Evolutionary conservation across 352 stramenopile species (phyloP).

Genomic region (Blastocystis sp.): DNA sequence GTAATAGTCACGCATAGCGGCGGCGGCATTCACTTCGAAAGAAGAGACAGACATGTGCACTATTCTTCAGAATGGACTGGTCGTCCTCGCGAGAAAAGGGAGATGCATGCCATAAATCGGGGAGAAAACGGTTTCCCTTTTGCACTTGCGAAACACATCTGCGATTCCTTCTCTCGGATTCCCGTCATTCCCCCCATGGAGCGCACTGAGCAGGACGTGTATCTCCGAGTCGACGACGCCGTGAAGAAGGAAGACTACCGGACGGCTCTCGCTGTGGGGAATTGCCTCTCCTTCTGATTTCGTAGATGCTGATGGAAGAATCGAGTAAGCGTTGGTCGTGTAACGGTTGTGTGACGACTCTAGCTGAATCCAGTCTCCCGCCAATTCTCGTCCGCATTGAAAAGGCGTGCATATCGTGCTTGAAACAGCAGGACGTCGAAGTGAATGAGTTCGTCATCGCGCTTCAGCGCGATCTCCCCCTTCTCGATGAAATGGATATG

Average conservation of each 20-base stretch:
- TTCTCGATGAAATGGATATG: neutral
- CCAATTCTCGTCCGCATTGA: neutral
- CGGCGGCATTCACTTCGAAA: constrained; percentile 21
- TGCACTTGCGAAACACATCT: neutral
- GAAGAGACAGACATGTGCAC: neutral
- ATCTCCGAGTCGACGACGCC: neutral
- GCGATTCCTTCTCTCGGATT: neutral
- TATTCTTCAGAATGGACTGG: neutral
- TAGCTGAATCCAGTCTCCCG: neutral
- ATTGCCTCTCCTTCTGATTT: neutral
- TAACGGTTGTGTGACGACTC: neutral
- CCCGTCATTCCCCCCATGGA: neutral
- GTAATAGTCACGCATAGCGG: neutral
- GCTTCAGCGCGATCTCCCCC: neutral
- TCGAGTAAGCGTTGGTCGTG: neutral
- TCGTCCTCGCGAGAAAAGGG: neutral
- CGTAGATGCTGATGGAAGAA: neutral
- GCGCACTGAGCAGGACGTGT: neutral
- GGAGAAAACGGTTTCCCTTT: neutral
- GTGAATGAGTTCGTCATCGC: constrained; percentile 2
- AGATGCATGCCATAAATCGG: neutral
- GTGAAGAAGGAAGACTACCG: neutral
- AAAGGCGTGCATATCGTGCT: neutral
- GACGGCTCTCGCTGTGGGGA: neutral
- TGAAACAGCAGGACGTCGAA: neutral